Evolutionary conservation across 2,329 filamentous ascomycete genomes (phyloP).

Genomic region (Colletotrichum sp.): DNA sequence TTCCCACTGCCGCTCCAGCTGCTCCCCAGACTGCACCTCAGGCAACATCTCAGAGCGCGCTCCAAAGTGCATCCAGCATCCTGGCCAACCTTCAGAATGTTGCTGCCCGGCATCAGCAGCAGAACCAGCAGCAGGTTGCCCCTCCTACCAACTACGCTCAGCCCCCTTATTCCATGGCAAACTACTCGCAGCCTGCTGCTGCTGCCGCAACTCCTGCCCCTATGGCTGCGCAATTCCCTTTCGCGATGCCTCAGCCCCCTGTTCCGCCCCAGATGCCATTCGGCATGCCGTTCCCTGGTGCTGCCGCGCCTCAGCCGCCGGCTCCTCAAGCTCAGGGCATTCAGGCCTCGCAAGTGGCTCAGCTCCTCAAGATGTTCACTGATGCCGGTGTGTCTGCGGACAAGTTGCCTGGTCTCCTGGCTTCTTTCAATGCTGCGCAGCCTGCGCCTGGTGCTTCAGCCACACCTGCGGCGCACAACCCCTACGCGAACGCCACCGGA

Average conservation of each 20-base stretch:
- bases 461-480: slow-evolving; percentile 22
- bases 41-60: slow-evolving; percentile 29
- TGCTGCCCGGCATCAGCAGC: not conserved
- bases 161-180: slow-evolving; percentile 11
- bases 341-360: slow-evolving; percentile 66
- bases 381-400: slow-evolving; percentile 80
- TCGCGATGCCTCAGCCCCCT: slow-evolving; percentile 34
- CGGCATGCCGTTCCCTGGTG: slow-evolving; percentile 31
- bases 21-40: slow-evolving; percentile 11
- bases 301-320: slow-evolving; percentile 33
- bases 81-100: slow-evolving; percentile 6
- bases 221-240: slow-evolving; percentile 41
- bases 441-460: slow-evolving; percentile 46
- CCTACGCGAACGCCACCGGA: not conserved
- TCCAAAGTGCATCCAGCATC: slow-evolving; percentile 1
- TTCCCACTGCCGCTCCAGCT: slow-evolving; percentile 22
- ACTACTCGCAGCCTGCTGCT: slow-evolving; percentile 65
- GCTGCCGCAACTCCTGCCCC: slow-evolving; percentile 36
- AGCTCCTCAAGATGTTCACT: slow-evolving; percentile 76
- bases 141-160: not conserved
- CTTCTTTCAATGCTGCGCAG: slow-evolving; percentile 49
- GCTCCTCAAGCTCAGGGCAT: slow-evolving; percentile 57
- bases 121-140: not conserved
- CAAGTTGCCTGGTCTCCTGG: slow-evolving; percentile 69
- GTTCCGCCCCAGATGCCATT: slow-evolving; percentile 26